Evolutionary conservation across 129 eudicot genomes (phyloP).

Genomic region (Tagetes erecta): DNA sequence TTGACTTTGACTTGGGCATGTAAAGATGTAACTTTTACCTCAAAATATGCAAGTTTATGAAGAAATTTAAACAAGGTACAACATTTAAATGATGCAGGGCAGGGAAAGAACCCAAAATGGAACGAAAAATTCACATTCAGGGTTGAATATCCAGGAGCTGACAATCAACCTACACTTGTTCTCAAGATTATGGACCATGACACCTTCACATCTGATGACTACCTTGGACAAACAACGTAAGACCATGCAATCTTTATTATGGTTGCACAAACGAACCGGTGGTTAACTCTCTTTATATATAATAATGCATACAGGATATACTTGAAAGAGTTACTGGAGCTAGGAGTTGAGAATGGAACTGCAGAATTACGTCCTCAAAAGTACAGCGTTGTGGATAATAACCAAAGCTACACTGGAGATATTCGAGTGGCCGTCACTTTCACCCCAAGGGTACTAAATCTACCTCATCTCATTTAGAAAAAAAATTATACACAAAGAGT

Average conservation of each 20-base stretch:
- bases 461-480: background rate
- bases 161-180: slow-evolving; percentile 51
- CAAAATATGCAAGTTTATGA: background rate
- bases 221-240: slow-evolving; percentile 74
- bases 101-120: slow-evolving; percentile 61
- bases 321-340: slow-evolving; percentile 62
- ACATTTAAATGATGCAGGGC: slow-evolving; percentile 44
- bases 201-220: slow-evolving; percentile 66
- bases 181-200: slow-evolving; percentile 73
- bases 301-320: slow-evolving; percentile 50
- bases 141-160: slow-evolving; percentile 62
- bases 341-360: slow-evolving; percentile 65
- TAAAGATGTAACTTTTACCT: background rate
- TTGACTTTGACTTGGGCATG: background rate
- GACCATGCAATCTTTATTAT: background rate
- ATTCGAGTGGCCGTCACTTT: slow-evolving; percentile 64
- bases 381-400: slow-evolving; percentile 51
- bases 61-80: background rate
- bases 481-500: background rate
- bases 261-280: background rate
- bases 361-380: slow-evolving; percentile 54
- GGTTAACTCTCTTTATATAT: background rate
- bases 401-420: slow-evolving; percentile 60
- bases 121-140: slow-evolving; percentile 60
- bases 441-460: slow-evolving; percentile 48